Percentiles rank a stretch among this genome's conserved stretches.
These are phyloP conservation scores for Plectranthus barbatus DNA, from an alignment of 257 asterid species.

Conservation along the genomic window DNA sequence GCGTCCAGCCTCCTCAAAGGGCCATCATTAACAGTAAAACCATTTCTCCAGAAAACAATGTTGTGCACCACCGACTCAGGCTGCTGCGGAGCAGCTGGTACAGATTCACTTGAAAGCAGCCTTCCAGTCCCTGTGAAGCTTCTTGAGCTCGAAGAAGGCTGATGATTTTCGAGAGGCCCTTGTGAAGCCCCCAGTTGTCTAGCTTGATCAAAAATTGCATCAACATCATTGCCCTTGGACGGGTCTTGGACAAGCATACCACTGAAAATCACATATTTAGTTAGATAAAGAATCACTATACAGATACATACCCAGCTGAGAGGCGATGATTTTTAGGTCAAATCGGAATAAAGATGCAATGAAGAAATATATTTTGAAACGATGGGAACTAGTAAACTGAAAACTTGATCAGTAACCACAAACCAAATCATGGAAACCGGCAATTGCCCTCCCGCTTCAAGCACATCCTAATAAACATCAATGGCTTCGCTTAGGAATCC, in stretches of 20 bases:
- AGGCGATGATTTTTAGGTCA: too few species aligned
- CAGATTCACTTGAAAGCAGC: conserved; percentile 63
- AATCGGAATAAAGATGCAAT: background rate
- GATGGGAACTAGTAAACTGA: background rate
- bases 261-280: conserved; percentile 30
- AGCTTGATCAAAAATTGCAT: conserved; percentile 54
- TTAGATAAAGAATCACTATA: background rate
- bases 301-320: background rate
- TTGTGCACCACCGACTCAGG: conserved; percentile 74
- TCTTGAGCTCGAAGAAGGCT: conserved; percentile 71
- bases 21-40: conserved; percentile 88
- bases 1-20: conserved; percentile 91
- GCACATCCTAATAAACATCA: background rate
- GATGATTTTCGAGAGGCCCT: conserved; percentile 50
- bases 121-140: conserved; percentile 84
- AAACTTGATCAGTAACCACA: background rate
- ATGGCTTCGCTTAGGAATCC: background rate
- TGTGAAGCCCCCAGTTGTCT: conserved; percentile 66
- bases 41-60: conserved; percentile 95
- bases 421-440: background rate
- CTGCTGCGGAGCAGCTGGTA: conserved; percentile 56
- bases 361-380: background rate
- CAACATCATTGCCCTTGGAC: conserved; percentile 40
- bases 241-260: conserved; percentile 83
- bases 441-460: background rate